These are phyloP conservation scores for Elongisporangium senticosum DNA, from an alignment of 352 stramenopile species.

Conservation along the genomic window DNA sequence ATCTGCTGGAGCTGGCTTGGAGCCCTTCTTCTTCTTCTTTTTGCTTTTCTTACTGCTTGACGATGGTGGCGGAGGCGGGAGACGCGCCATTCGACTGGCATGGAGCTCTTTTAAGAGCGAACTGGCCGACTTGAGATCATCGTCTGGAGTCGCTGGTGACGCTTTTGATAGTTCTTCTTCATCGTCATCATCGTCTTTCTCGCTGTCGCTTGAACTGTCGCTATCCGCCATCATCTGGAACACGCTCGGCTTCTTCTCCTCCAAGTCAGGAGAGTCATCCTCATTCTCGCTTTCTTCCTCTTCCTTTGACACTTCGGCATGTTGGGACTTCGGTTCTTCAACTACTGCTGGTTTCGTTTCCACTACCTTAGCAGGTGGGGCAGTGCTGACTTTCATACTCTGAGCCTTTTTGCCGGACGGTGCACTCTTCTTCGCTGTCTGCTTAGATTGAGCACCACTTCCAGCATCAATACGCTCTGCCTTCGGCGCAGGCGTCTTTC, in stretches of 20 bases:
- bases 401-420: slow-evolving; percentile 11
- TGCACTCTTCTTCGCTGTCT: slow-evolving; percentile 1
- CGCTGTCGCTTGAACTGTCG: slow-evolving; percentile 21
- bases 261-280: slow-evolving; percentile 12
- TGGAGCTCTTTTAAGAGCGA: slow-evolving; percentile 59
- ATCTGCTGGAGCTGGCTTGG: neutral
- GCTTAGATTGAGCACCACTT: slow-evolving; percentile 2
- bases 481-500: neutral
- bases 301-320: neutral
- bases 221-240: slow-evolving; percentile 43
- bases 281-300: slow-evolving; percentile 5
- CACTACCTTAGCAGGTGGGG: too few species aligned
- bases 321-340: slow-evolving; percentile 4
- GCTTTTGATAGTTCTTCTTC: slow-evolving; percentile 6
- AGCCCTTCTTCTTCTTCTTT: slow-evolving; percentile 34
- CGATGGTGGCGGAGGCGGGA: slow-evolving; percentile 16
- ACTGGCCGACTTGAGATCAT: slow-evolving; percentile 23
- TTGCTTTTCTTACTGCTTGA: slow-evolving; percentile 25
- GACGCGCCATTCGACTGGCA: slow-evolving; percentile 45
- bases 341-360: too few species aligned
- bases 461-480: neutral
- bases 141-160: slow-evolving; percentile 2
- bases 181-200: slow-evolving; percentile 15
- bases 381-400: slow-evolving; percentile 9
- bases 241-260: slow-evolving; percentile 25